These are phyloP conservation scores for Metschnikowia matae DNA, from an alignment of 805 yeast species.

Conservation along the genomic window DNA sequence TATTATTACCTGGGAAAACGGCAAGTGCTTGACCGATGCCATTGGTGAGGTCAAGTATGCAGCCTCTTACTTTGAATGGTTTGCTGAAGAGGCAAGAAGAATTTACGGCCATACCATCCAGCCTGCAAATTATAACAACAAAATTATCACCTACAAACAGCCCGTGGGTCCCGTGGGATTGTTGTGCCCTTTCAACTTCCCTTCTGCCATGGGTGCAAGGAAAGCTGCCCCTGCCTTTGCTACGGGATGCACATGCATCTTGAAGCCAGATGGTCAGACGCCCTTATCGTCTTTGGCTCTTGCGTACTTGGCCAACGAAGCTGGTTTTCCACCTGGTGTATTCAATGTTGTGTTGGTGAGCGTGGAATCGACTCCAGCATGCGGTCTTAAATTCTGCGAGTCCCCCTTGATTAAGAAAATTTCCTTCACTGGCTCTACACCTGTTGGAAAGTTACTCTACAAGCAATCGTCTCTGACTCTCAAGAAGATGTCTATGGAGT, in stretches of 20 bases:
- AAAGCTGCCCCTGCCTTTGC: constrained; percentile 64
- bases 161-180: constrained; percentile 64
- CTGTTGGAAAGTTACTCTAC: constrained; percentile 66
- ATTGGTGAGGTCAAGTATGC: constrained; percentile 55
- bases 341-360: constrained; percentile 49
- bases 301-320: constrained; percentile 50
- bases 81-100: constrained; percentile 53
- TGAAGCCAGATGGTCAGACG: constrained; percentile 61
- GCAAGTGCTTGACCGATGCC: constrained; percentile 53
- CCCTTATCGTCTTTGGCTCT: constrained; percentile 59
- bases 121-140: constrained; percentile 47
- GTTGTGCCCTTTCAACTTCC: constrained; percentile 67
- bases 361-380: constrained; percentile 47
- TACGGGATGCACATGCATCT: constrained; percentile 58
- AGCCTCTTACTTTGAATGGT: constrained; percentile 47
- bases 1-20: constrained; percentile 57
- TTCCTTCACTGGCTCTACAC: constrained; percentile 77
- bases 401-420: constrained; percentile 57
- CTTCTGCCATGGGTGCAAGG: constrained; percentile 63
- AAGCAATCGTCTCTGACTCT: constrained; percentile 55
- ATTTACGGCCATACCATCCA: constrained; percentile 55
- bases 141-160: constrained; percentile 51
- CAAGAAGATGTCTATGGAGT: constrained; percentile 68
- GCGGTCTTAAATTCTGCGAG: constrained; percentile 50
- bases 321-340: constrained; percentile 59